Percentiles rank a stretch among this genome's conserved stretches.
phyloP scores from a whole-genome alignment of 148 eudicot genomes.

The Chenopodium quinoa region DNA sequence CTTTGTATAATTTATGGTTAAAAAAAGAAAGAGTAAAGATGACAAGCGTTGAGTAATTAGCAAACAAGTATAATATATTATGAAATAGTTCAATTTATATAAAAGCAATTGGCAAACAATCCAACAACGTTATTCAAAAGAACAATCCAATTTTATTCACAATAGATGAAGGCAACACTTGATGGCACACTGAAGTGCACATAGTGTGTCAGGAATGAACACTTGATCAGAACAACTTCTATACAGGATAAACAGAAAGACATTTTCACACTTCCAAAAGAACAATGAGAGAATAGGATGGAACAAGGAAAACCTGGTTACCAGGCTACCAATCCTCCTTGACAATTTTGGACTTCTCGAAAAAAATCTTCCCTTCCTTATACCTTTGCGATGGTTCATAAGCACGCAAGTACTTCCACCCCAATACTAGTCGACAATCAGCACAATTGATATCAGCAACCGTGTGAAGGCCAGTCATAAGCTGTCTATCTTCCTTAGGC shows the following conservation, averaged over 20 bases:
- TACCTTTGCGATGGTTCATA: slow-evolving; percentile 50
- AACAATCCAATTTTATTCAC: slow-evolving; percentile 21
- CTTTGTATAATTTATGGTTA: too few species aligned
- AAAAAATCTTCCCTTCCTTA: slow-evolving; percentile 55
- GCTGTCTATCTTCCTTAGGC: slow-evolving; percentile 45
- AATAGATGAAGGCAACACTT: background rate
- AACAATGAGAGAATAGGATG: slow-evolving; percentile 12
- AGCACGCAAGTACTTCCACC: slow-evolving; percentile 62
- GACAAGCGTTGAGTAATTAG: too few species aligned
- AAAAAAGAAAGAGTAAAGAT: too few species aligned
- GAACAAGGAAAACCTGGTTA: slow-evolving; percentile 11
- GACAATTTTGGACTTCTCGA: slow-evolving; percentile 56
- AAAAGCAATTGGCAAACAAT: background rate
- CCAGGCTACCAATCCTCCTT: slow-evolving; percentile 50
- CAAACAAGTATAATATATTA: too few species aligned
- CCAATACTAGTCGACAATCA: slow-evolving; percentile 48
- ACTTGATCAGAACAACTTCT: slow-evolving; percentile 15
- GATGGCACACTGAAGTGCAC: background rate
- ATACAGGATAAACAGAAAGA: slow-evolving; percentile 23
- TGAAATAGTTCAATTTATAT: background rate
- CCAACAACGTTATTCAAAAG: background rate
- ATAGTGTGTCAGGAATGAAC: slow-evolving; percentile 12
- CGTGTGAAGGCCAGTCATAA: slow-evolving; percentile 58
- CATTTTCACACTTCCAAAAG: slow-evolving; percentile 5
- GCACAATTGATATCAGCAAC: slow-evolving; percentile 54